Conservation (phyloP, 2,329 filamentous ascomycete species). For the Colletotrichum viniferum region DNA sequence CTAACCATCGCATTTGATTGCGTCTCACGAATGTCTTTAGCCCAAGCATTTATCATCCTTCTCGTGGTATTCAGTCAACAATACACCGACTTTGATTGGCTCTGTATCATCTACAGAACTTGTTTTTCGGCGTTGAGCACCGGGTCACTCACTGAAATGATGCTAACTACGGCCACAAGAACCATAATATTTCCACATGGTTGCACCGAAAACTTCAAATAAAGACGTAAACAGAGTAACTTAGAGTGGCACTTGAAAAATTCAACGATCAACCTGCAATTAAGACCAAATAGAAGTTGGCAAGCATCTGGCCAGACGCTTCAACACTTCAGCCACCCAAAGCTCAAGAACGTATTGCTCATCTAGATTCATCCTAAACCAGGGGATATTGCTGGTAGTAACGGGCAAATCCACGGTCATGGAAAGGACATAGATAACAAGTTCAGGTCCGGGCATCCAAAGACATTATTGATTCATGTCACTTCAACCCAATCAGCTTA, state of each 20-base stretch:
- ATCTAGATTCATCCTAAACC: neutral
- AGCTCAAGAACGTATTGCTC: neutral
- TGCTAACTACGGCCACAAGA: neutral
- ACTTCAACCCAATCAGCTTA: neutral
- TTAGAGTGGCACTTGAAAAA: neutral
- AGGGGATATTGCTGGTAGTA: accelerated
- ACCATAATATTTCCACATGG: neutral
- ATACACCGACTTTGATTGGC: neutral
- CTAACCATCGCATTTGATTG: accelerated
- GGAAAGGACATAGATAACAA: too few relatives aligned
- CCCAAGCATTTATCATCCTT: accelerated
- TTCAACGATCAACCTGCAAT: neutral
- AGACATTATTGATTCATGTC: neutral
- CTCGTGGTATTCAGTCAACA: neutral
- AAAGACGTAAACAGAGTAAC: neutral
- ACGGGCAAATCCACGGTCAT: too few relatives aligned
- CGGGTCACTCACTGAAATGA: neutral
- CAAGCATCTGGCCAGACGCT: neutral
- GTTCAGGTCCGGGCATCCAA: too few relatives aligned
- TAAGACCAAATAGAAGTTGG: neutral
- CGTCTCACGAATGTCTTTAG: accelerated
- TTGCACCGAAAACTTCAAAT: neutral
- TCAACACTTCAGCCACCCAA: neutral
- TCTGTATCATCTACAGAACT: neutral
- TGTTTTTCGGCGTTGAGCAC: neutral